Percentiles rank a stretch among this genome's conserved stretches.
Evolutionary conservation across 1,139 yeast species (phyloP).

Genomic region (Saccharomyces hybrid): DNA sequence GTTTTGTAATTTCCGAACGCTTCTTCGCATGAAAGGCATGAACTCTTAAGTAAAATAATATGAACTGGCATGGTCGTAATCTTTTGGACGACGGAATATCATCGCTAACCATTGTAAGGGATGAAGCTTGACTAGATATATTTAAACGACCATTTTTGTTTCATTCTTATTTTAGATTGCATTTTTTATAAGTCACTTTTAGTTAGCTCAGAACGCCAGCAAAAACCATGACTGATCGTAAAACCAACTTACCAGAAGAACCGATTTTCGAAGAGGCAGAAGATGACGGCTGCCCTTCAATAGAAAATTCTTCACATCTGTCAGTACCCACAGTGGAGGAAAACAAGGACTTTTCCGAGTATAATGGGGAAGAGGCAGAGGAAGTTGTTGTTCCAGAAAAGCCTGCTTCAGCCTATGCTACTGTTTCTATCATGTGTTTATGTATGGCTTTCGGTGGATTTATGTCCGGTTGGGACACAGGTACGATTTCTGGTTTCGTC

Average conservation of each 20-base stretch:
- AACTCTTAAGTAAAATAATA: neutral
- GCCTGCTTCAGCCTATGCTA: constrained; percentile 10
- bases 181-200: neutral
- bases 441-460: constrained; percentile 63
- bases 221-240: too few species aligned
- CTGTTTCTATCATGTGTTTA: constrained; percentile 38
- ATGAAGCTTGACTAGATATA: neutral
- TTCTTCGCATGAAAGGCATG: too few species aligned
- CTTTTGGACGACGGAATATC: neutral
- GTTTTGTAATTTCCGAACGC: too few species aligned
- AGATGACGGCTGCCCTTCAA: neutral
- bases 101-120: neutral
- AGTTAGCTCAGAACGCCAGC: too few species aligned
- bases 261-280: neutral
- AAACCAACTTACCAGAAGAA: too few species aligned
- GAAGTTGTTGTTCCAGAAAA: constrained; percentile 22
- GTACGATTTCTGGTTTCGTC: constrained; percentile 71
- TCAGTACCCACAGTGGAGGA: neutral
- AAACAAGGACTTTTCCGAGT: neutral
- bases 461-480: constrained; percentile 72
- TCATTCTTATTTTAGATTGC: neutral
- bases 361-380: neutral
- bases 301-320: neutral
- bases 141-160: neutral
- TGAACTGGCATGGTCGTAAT: neutral